Evolutionary conservation across 2,329 filamentous ascomycete species (phyloP).

Genomic region (Didymella segeticola): DNA sequence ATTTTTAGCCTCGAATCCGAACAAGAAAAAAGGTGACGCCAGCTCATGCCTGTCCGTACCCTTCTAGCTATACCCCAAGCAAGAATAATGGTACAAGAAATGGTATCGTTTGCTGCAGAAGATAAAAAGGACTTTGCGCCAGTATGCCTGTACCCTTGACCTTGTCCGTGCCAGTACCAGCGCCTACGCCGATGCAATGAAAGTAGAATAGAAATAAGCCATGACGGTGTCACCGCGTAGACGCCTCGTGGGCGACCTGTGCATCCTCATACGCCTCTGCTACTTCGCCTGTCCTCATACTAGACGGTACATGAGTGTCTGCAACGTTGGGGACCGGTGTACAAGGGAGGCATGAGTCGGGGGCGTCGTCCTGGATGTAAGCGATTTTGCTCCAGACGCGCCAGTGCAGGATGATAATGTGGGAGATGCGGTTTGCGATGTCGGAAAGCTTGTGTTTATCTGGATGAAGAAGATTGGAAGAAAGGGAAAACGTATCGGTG

Average conservation of each 20-base stretch:
- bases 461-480: conserved; percentile 14
- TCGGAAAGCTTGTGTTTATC: conserved; percentile 59
- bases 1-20: too few relatives aligned
- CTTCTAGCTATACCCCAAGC: not conserved
- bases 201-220: not conserved
- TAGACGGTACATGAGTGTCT: not conserved
- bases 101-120: too few relatives aligned
- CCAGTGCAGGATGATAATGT: conserved; percentile 88
- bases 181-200: conserved; percentile 11
- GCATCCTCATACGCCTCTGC: not conserved
- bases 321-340: not conserved
- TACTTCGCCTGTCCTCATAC: conserved; percentile 10
- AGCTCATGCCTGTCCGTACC: not conserved
- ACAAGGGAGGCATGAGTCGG: not conserved
- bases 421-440: conserved; percentile 78
- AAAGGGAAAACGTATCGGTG: conserved; percentile 32
- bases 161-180: too few relatives aligned
- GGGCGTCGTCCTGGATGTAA: conserved; percentile 57
- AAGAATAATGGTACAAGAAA: conserved; percentile 9
- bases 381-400: conserved; percentile 81
- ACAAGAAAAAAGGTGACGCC: not conserved
- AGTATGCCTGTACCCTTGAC: too few relatives aligned
- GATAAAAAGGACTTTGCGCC: too few relatives aligned
- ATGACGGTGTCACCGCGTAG: not conserved
- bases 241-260: not conserved